These are phyloP conservation scores for Hygrocybe punicea DNA, from an alignment of 768 basidiomycete genomes.

Conservation along the genomic window DNA sequence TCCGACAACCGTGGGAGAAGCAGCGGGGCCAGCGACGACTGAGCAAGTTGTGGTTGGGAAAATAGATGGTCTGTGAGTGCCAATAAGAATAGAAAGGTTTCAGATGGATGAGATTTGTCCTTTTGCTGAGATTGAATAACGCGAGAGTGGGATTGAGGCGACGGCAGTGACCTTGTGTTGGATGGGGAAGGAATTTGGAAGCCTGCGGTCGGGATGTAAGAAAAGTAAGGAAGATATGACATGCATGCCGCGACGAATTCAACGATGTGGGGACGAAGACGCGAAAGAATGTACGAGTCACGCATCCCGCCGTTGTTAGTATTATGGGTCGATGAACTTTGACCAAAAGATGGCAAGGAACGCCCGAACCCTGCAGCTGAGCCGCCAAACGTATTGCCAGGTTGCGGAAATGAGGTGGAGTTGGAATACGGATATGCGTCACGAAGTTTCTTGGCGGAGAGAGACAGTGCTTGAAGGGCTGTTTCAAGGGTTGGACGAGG, in stretches of 20 bases:
- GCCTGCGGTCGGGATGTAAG: conserved; percentile 42
- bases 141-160: conserved; percentile 41
- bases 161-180: conserved; percentile 17
- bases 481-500: conserved; percentile 80
- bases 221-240: conserved; percentile 85
- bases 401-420: conserved; percentile 30
- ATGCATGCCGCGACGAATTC: conserved; percentile 76
- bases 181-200: conserved; percentile 23
- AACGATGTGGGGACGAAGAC: conserved; percentile 68
- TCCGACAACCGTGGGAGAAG: conserved; percentile 61
- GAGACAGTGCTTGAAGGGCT: conserved; percentile 63
- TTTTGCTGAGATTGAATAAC: conserved; percentile 51
- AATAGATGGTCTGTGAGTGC: conserved; percentile 65
- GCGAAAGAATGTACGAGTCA: conserved; percentile 72
- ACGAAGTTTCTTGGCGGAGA: conserved; percentile 67
- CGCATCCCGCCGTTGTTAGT: conserved; percentile 61
- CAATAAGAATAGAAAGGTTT: conserved; percentile 69
- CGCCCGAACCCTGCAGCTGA: conserved; percentile 21
- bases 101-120: conserved; percentile 67
- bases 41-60: conserved; percentile 64
- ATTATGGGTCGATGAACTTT: conserved; percentile 2
- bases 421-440: conserved; percentile 84
- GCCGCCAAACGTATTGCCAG: not conserved
- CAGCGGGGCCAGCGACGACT: conserved; percentile 52
- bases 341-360: conserved; percentile 27